Conservation (phyloP, 1,284 basidiomycete genomes). For the Exobasidium cylindrosporum region DNA sequence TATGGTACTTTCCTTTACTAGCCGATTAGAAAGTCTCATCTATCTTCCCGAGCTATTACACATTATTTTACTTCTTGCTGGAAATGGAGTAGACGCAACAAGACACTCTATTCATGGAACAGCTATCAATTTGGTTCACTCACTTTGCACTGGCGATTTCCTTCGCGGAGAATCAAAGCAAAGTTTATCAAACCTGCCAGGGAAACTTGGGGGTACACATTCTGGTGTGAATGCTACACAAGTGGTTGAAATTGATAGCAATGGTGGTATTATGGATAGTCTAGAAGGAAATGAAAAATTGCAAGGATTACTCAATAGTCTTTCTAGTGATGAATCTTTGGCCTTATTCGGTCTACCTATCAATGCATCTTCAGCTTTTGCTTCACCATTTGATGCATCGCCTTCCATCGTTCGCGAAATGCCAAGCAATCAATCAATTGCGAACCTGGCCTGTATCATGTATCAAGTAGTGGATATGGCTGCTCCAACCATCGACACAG, state of each 20-base stretch:
- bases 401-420: constrained; percentile 31
- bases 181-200: no score
- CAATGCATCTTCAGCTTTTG: constrained; percentile 4
- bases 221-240: background rate
- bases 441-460: constrained; percentile 37
- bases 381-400: constrained; percentile 27
- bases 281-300: constrained; percentile 25
- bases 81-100: constrained; percentile 45
- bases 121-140: constrained; percentile 50
- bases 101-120: constrained; percentile 42
- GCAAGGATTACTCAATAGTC: constrained; percentile 30
- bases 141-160: constrained; percentile 46
- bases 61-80: constrained; percentile 44
- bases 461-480: constrained; percentile 45
- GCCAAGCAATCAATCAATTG: constrained; percentile 44
- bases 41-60: constrained; percentile 48
- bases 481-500: constrained; percentile 61
- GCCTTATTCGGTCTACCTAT: constrained; percentile 42
- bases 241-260: background rate
- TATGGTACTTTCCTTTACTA: constrained; percentile 50
- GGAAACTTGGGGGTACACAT: no score
- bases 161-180: background rate
- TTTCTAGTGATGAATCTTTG: constrained; percentile 34
- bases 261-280: background rate
- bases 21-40: constrained; percentile 39